phyloP scores from a whole-genome alignment of 2,329 filamentous ascomycete species.

The Hymenoscyphus fructigenus region DNA sequence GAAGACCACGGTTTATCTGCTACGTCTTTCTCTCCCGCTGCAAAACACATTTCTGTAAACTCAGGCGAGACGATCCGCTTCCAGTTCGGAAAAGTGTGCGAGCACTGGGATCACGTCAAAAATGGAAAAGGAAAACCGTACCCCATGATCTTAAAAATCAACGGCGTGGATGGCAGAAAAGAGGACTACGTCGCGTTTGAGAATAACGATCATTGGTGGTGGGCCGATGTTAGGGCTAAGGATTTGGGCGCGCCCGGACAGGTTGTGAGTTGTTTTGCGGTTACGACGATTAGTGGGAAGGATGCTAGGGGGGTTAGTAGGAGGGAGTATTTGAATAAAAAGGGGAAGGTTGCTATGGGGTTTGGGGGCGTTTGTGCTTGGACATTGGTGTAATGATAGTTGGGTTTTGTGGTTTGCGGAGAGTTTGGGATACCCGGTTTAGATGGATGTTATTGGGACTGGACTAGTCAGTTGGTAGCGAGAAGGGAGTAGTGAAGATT shows the following conservation, averaged over 20 bases:
- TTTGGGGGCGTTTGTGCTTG: slow-evolving; percentile 34
- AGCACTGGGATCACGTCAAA: slow-evolving; percentile 76
- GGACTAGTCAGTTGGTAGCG: not conserved
- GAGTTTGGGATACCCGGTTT: slow-evolving; percentile 5
- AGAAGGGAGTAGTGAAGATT: too few relatives aligned
- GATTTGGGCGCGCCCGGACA: slow-evolving; percentile 70
- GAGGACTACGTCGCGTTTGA: slow-evolving; percentile 70
- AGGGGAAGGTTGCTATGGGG: slow-evolving; percentile 32
- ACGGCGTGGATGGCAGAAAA: slow-evolving; percentile 64
- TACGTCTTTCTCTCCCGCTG: slow-evolving; percentile 60
- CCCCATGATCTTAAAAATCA: slow-evolving; percentile 67
- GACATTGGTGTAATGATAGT: slow-evolving; percentile 31
- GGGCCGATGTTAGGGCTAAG: slow-evolving; percentile 68
- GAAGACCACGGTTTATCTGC: slow-evolving; percentile 52
- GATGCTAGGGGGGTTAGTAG: slow-evolving; percentile 34
- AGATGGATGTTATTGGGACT: too few relatives aligned
- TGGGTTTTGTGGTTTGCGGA: not conserved
- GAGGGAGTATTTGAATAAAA: slow-evolving; percentile 32
- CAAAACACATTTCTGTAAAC: slow-evolving; percentile 59
- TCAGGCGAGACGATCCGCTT: slow-evolving; percentile 67
- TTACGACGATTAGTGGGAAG: slow-evolving; percentile 49
- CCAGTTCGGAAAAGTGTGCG: slow-evolving; percentile 75
- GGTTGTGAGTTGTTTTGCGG: slow-evolving; percentile 61
- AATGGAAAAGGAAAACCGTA: slow-evolving; percentile 66
- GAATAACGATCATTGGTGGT: slow-evolving; percentile 79